Evolutionary conservation across 106 monocot species (phyloP).

Genomic region (Apostasia shenzhenica): DNA sequence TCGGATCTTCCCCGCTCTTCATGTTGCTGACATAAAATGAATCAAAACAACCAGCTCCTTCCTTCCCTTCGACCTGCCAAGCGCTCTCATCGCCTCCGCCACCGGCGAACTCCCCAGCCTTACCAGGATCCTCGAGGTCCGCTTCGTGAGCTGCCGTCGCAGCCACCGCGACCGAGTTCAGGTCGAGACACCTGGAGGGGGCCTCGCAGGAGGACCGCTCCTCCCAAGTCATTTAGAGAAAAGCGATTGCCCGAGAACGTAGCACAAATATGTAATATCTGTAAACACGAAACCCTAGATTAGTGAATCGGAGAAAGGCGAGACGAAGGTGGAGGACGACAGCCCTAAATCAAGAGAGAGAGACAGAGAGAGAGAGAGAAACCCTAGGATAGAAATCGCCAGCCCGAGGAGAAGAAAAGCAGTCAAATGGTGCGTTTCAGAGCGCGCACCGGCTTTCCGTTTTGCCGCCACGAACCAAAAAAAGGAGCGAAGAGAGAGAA

Average conservation of each 20-base stretch:
- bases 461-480: no score
- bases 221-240: background rate
- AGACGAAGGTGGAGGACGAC: background rate
- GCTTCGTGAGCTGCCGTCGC: background rate
- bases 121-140: background rate
- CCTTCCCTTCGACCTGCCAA: background rate
- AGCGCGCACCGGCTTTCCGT: no score
- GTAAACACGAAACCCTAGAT: background rate
- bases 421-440: no score
- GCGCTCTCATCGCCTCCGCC: background rate
- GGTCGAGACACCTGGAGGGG: slow-evolving; percentile 3
- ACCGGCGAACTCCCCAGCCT: background rate
- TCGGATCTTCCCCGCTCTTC: background rate
- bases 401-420: no score
- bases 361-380: background rate
- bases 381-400: background rate
- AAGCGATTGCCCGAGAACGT: background rate
- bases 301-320: background rate
- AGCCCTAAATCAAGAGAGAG: background rate
- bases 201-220: background rate
- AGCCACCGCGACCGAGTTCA: slow-evolving; percentile 1
- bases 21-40: background rate
- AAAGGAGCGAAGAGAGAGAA: background rate
- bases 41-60: background rate
- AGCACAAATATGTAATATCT: background rate